Percentiles rank a stretch among this genome's conserved stretches.
Conservation (phyloP, 306 rosid genomes). For the barrel medic (Medicago truncatula) region MtrunA17r5.0-ANR NC_053043.1:11644501-11645000, state of each 20-base stretch:
- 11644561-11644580: slow-evolving; percentile 40
- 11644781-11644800: slow-evolving; percentile 30
- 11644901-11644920: slow-evolving; percentile 42
- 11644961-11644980: slow-evolving; percentile 24
- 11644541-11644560: slow-evolving; percentile 46
- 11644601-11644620: slow-evolving; percentile 40
- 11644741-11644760: slow-evolving; percentile 38
- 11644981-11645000: slow-evolving; percentile 20
- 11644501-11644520: slow-evolving; percentile 41
- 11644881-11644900: slow-evolving; percentile 42
- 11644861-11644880: background rate
- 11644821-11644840: slow-evolving; percentile 34
- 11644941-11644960: background rate
- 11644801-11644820: slow-evolving; percentile 27
- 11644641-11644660: slow-evolving; percentile 41
- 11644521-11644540: slow-evolving; percentile 47
- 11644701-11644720: background rate
- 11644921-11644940: slow-evolving; percentile 46
- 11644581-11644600: slow-evolving; percentile 44
- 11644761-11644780: slow-evolving; percentile 35
- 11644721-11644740: slow-evolving; percentile 42
- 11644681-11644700: slow-evolving; percentile 19
- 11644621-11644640: slow-evolving; percentile 36
- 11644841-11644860: slow-evolving; percentile 40
- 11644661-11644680: slow-evolving; percentile 45